Evolutionary conservation across 1,284 basidiomycete genomes (phyloP), one percentile per base, ranked within the genome.

Genomic region (Schizopora paradoxa): DNA sequence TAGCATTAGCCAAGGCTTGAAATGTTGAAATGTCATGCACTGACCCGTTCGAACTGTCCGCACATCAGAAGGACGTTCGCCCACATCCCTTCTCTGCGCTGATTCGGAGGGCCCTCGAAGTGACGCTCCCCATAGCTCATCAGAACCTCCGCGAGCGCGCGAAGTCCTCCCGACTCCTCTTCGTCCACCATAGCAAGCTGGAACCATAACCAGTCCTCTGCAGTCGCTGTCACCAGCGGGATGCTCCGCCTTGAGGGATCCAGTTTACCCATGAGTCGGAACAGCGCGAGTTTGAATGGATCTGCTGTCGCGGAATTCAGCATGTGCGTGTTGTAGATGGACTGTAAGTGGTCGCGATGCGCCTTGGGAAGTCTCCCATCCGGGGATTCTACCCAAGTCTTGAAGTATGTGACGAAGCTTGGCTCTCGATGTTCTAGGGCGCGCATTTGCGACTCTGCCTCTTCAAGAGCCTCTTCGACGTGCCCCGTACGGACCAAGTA

Each of bases 131-230:
- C 93, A 59, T 92, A 95, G 51, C 85, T 87, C 36, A 90, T 68
- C 13, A 99, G 70, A 42, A 92, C 82, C 44, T 86, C 81, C 0
- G 82, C 82, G 2, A 99, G 71, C 27, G 87, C 86, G 25, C 82
- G 76, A 22, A 98, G 72, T 13, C 91, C 90, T 46, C 86, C 79
- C 49, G 83, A 81, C 51, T 85, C 84, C 28, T 85, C 82, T 54
- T 87, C 87, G 53, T 86, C 85, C 13, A 82, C 82, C 86, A 98
- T 86, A 13, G 82, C 77, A 14, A 99, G 76, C 69, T 99, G 95
- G 70, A 96, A 82, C 95, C 95, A 99, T 28, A 98, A 73, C 95
- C 96, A 99, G 65, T 98, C 95, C 61, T 98, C 95, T 3, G 91
- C 95, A 5, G 91, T 95, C 13, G 79, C 76, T 1, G 92, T 96